Base-by-base conservation (phyloP, 108 stramenopile species). In the Discostella stelligeroides region DNA sequence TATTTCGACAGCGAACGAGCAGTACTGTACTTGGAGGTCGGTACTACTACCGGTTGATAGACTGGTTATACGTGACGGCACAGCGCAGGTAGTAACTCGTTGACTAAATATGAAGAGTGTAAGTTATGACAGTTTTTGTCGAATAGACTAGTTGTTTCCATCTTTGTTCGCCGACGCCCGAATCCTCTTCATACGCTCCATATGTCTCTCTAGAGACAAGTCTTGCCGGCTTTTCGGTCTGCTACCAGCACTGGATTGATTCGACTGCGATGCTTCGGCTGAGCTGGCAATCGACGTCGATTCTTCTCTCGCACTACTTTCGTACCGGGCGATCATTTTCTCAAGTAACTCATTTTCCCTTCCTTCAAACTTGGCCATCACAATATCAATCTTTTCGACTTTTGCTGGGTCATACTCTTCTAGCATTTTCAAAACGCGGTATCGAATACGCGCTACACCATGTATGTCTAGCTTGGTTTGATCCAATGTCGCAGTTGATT, bases 361-460 rank as follows among this genome's bases (percentile, higher is more conserved):
- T 28, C 95, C 95, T 64, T 88, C 84, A 82, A 92, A 96, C 58
- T 92, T 87, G 23, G 90, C 87, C 91, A 96, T 92, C 47, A 96
- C 82, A 29, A 72, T 81, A 48, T 96, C 91, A 55, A 96, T 87
- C 34, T 91, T 90, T 46, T 85, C 86, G 7, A 88, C 88, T 73
- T 96, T 94, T 18, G 59, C 62, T 63, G 85, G 89, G 65, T 96
- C 95, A 47, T 94, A 61, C 75, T 91, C 78, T 68, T 94, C 75
- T 11, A 96, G 77, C 51, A 94, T 73, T 39, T 71, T 83, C 49
- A 90, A 57, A 6, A 96, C 91, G 46, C 89, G 49, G 10, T 41
- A 63, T 7, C 92, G 86, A 46, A 92, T 85, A 43, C 84, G 81
- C 23, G 76, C 80, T 7, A 85, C 65, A 39, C 77, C 41, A 40